Percentiles rank a stretch among this genome's conserved stretches.
phyloP scores from a whole-genome alignment of 2,329 filamentous ascomycete species.

The Polychaeton citri region DNA sequence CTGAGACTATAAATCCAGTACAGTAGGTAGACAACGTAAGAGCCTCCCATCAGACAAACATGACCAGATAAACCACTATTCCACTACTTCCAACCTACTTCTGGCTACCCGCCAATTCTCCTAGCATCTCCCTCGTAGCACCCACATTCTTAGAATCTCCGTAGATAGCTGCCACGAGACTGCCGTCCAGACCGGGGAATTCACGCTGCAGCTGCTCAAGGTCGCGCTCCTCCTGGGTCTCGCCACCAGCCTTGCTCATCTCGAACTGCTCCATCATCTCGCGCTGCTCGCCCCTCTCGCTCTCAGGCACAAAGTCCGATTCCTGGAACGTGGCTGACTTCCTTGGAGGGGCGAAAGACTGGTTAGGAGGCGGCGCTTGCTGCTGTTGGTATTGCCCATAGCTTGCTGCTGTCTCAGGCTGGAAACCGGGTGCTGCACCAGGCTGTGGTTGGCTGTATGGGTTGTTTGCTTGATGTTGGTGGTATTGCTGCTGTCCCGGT shows the following conservation, averaged over 20 bases:
- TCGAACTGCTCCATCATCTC: slow-evolving; percentile 31
- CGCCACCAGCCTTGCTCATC: slow-evolving; percentile 23
- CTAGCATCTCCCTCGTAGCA: slow-evolving; percentile 32
- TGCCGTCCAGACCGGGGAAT: slow-evolving; percentile 31
- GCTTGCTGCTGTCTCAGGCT: slow-evolving; percentile 1
- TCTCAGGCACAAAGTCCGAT: slow-evolving; percentile 25
- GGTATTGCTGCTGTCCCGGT: slow-evolving; percentile 2
- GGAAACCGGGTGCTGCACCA: slow-evolving; percentile 1
- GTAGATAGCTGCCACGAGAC: slow-evolving; percentile 33
- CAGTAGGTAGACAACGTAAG: too few species aligned
- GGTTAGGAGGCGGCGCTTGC: not conserved
- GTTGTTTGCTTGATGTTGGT: not conserved
- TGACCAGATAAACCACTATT: not conserved
- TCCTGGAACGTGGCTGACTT: slow-evolving; percentile 18
- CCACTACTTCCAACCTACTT: not conserved
- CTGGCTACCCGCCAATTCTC: slow-evolving; percentile 20
- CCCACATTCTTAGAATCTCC: slow-evolving; percentile 27
- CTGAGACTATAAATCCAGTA: too few species aligned
- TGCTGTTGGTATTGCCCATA: slow-evolving; percentile 2
- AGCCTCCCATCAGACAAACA: too few species aligned
- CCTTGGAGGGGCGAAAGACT: not conserved
- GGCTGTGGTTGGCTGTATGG: not conserved
- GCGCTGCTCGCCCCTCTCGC: slow-evolving; percentile 22
- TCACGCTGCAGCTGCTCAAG: slow-evolving; percentile 28
- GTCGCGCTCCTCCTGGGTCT: slow-evolving; percentile 27